Evolutionary conservation across 169 alveolate species (phyloP).

Genomic region (Eimeria necatrix): DNA sequence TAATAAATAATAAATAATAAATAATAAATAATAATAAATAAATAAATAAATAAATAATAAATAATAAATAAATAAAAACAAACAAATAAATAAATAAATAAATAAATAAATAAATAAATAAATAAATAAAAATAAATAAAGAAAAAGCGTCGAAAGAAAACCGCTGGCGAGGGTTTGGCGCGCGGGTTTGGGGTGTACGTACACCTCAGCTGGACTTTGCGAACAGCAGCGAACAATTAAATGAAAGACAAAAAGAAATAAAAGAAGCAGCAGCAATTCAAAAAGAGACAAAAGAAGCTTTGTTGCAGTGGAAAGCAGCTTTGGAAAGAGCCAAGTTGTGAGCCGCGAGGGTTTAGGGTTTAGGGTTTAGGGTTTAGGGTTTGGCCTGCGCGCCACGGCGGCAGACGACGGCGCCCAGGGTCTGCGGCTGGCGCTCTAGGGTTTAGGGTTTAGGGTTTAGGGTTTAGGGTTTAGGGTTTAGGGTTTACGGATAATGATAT

Average conservation of each 20-base stretch:
- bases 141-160: no score
- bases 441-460: no score
- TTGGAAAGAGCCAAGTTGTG: not conserved
- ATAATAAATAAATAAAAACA: not conserved
- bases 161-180: no score
- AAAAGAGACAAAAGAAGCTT: not conserved
- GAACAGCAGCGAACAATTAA: not conserved
- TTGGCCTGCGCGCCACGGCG: not conserved
- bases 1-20: no score
- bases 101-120: no score
- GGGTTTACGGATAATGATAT: no score
- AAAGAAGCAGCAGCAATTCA: not conserved
- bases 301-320: not conserved
- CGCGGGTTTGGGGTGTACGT: not conserved
- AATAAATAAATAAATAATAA: not conserved
- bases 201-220: constrained; percentile 25
- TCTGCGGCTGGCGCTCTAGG: no score
- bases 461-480: no score
- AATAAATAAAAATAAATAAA: no score
- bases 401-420: not conserved
- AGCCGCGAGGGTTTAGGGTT: not conserved
- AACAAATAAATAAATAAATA: not conserved
- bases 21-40: no score
- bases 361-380: constrained; percentile 6
- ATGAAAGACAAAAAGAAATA: not conserved